Base-by-base conservation (phyloP, 352 stramenopile species). In the Pythium phragmiticola region DNA sequence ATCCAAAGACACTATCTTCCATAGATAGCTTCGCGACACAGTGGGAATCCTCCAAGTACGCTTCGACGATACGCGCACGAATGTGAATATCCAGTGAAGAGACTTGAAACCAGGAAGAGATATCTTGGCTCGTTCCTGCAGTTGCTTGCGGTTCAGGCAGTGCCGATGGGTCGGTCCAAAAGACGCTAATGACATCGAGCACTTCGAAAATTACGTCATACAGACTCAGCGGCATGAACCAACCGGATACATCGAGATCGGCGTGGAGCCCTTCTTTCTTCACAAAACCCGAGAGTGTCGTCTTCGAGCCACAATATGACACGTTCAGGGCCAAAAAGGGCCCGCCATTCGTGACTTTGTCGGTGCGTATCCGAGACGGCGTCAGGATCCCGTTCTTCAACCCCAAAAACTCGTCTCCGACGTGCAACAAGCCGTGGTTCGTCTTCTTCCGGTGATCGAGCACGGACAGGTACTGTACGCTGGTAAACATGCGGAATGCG, bases 21-120 rank as follows among this genome's bases (percentile, higher is more conserved):
- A 96, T 72, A 3, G 86, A 88, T 13, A 94, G 70, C 49, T 96
- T 96, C 33, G 86, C 87, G 1, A 96, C 87, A 62, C 86, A 95
- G 47, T 96, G 81, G 23, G 80, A 87, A 66, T 96, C 87, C 74
- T 94, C 87, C 14, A 96, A 62, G 26, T 96, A 96, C 8, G 81
- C 85, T 68, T 96, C 87, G 28, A 96, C 55, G 48, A 95, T 89
- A 30, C 85, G 84, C 49, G 79, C 82, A 26, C 82, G 82, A 68
- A 95, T 85, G 50, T 92, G 82, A 12, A 93, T 72, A 4, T 50
- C 69, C 48, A 96, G 68, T 41, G 89, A 82, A 6, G 81, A 73
- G 3, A 94, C 84, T 48, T 87, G 71, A 63, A 78, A 87, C 82
- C 72, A 90, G 34, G 34, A 39, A 0, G 81, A 62, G 33, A n/a